A percentile compares a stretch with the other conserved stretches of the same genome.
Evolutionary conservation across 257 asterid genomes (phyloP).

Genomic region (Salvia splendens): DNA sequence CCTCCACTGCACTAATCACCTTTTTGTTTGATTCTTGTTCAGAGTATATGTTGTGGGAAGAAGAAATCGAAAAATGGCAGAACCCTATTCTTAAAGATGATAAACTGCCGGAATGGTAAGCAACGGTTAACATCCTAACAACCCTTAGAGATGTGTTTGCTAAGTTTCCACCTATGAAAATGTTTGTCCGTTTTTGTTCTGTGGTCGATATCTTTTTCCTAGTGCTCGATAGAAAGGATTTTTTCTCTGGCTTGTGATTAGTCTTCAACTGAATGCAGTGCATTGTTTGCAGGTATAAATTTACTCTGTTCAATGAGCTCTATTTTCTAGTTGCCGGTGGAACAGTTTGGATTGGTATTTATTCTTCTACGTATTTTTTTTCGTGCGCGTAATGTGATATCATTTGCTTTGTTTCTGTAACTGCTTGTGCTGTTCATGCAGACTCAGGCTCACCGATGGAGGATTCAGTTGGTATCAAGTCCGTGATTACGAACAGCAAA

Average conservation of each 20-base stretch:
- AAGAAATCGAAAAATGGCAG: conserved; percentile 98
- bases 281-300: conserved; percentile 79
- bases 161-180: background rate
- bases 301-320: conserved; percentile 95
- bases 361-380: conserved; percentile 27
- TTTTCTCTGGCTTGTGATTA: conserved; percentile 1
- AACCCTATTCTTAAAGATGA: conserved; percentile 82
- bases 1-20: background rate
- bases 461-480: conserved; percentile 43
- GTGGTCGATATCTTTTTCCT: background rate
- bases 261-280: background rate
- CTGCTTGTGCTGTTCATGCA: conserved; percentile 36
- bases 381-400: background rate
- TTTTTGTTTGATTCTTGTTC: conserved; percentile 32
- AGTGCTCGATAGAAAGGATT: background rate
- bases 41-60: conserved; percentile 97
- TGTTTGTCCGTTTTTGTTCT: background rate
- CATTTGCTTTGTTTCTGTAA: background rate
- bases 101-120: conserved; percentile 93
- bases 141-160: no score
- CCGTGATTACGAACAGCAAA: conserved; percentile 34
- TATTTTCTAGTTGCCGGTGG: conserved; percentile 98
- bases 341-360: conserved; percentile 94
- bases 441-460: conserved; percentile 64
- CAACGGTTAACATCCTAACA: background rate